These are phyloP conservation scores for Macrophomina pseudophaseolina DNA, from an alignment of 2,329 filamentous ascomycete genomes.

Conservation along the genomic window DNA sequence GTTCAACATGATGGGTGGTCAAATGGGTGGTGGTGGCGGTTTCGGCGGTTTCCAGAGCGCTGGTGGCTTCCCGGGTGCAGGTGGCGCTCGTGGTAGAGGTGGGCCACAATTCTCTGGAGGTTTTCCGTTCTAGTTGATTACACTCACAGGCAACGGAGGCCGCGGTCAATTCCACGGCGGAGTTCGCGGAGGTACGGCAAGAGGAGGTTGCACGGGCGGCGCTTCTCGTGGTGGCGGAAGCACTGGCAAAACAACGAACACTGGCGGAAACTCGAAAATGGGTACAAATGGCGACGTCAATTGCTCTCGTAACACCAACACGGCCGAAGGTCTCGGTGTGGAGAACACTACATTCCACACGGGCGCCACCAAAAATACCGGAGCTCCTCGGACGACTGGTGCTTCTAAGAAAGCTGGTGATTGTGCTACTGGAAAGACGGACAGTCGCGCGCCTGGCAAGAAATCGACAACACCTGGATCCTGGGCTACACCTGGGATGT, in stretches of 20 bases:
- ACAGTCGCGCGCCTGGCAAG: not conserved
- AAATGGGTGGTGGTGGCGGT: constrained; percentile 14
- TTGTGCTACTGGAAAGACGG: not conserved
- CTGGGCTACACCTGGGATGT: not conserved
- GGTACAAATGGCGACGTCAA: not conserved
- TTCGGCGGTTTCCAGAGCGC: constrained; percentile 6
- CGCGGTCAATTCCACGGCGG: not conserved
- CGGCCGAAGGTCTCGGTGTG: not conserved
- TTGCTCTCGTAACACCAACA: not conserved
- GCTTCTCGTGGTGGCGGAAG: constrained; percentile 16
- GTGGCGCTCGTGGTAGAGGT: constrained; percentile 22
- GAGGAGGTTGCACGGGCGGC: not conserved
- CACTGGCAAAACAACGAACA: not conserved
- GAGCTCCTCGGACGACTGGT: not conserved
- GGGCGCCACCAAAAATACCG: not conserved
- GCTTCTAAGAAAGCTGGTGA: not conserved
- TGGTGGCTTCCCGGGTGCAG: not conserved
- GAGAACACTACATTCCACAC: not conserved
- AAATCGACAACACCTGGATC: not conserved
- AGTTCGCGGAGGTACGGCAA: not conserved
- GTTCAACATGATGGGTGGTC: constrained; percentile 27
- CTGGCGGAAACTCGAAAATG: not conserved
- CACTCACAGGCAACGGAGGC: constrained; percentile 1
- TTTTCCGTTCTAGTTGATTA: constrained; percentile 24
- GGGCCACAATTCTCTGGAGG: constrained; percentile 14